A percentile compares a stretch with the other conserved stretches of the same genome.
Conservation (phyloP, 2,329 filamentous ascomycete species). For the Phialophora verrucosa region DNA sequence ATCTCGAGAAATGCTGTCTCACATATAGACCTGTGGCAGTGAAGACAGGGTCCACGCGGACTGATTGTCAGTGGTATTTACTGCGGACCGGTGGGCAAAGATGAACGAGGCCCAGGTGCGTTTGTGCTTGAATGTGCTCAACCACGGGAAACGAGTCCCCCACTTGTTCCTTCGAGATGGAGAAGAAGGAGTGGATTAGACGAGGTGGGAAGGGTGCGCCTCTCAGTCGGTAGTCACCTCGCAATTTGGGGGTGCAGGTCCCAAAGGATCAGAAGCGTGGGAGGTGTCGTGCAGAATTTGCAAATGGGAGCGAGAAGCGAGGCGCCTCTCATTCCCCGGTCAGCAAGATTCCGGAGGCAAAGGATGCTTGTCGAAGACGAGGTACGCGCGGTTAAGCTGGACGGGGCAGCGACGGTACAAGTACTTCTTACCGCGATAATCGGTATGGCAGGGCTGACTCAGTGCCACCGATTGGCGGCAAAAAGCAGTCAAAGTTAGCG, state of each 20-base stretch:
- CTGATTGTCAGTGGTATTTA: background rate
- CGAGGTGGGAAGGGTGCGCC: background rate
- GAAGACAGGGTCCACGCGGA: background rate
- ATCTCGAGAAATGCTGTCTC: background rate
- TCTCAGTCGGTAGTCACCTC: slow-evolving; percentile 1
- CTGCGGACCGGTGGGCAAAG: background rate
- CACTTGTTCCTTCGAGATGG: slow-evolving; percentile 10
- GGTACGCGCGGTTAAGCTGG: background rate
- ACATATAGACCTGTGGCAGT: slow-evolving; percentile 6
- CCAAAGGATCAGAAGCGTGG: slow-evolving; percentile 9
- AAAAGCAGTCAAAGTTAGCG: slow-evolving; percentile 1
- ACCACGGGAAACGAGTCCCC: slow-evolving; percentile 6
- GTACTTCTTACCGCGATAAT: background rate
- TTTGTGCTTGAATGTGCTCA: background rate
- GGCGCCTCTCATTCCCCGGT: background rate
- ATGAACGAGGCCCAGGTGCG: background rate
- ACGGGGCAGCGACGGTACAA: background rate
- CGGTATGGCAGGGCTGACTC: background rate
- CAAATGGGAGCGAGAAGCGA: slow-evolving; percentile 5
- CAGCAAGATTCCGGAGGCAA: background rate
- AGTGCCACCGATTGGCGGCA: background rate
- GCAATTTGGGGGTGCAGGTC: background rate
- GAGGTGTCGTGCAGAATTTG: slow-evolving; percentile 4
- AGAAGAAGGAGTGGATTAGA: slow-evolving; percentile 4
- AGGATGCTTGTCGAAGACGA: background rate